A percentile compares a stretch with the other conserved stretches of the same genome.
Evolutionary conservation across 1,139 yeast species (phyloP).

Genomic region (Pichia sp.): DNA sequence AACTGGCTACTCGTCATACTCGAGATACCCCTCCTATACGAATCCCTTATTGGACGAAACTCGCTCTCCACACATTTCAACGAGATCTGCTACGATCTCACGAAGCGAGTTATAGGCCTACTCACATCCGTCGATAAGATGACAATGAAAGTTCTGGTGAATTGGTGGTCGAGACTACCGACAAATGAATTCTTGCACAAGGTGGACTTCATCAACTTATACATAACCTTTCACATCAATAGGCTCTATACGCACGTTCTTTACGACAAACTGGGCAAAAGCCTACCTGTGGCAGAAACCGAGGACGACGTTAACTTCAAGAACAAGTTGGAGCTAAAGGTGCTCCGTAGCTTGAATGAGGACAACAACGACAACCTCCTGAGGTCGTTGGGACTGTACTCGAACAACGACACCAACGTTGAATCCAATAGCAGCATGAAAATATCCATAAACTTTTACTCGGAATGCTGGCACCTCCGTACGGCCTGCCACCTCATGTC

Average conservation of each 20-base stretch:
- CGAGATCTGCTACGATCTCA: constrained; percentile 55
- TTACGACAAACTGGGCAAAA: constrained; percentile 6
- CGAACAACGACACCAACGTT: neutral
- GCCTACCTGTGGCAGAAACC: constrained; percentile 12
- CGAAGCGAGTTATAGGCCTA: constrained; percentile 64
- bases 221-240: constrained; percentile 59
- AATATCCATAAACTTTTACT: constrained; percentile 60
- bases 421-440: constrained; percentile 29
- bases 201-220: constrained; percentile 57
- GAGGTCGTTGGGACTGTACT: neutral
- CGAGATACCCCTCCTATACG: constrained; percentile 56
- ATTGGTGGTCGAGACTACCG: constrained; percentile 54
- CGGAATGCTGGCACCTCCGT: constrained; percentile 75
- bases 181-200: constrained; percentile 41
- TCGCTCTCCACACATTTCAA: constrained; percentile 45
- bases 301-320: constrained; percentile 31
- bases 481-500: constrained; percentile 61
- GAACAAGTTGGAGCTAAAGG: constrained; percentile 11
- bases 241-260: constrained; percentile 22
- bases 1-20: constrained; percentile 58
- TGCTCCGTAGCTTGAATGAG: neutral
- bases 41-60: constrained; percentile 38
- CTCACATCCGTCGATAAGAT: constrained; percentile 48
- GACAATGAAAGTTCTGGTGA: constrained; percentile 45
- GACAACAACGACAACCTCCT: neutral